These are phyloP conservation scores for Phytophthora syringae DNA, from an alignment of 352 stramenopile species.

Conservation along the genomic window DNA sequence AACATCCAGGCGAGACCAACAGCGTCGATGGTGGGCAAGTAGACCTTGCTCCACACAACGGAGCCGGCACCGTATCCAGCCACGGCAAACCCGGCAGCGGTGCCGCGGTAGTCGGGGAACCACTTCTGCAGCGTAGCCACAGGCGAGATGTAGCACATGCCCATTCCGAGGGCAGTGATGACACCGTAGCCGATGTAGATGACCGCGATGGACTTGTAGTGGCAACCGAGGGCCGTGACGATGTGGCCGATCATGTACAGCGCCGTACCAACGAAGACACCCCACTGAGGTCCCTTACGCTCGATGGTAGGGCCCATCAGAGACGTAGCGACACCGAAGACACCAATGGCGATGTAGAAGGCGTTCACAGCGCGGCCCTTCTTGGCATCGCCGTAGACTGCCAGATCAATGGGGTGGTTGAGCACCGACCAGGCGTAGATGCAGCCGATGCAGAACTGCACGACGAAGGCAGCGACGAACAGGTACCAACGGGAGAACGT, in stretches of 20 bases:
- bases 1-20: constrained; percentile 55
- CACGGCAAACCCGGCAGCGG: constrained; percentile 67
- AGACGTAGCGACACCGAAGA: constrained; percentile 66
- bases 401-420: constrained; percentile 67
- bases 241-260: constrained; percentile 62
- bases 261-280: constrained; percentile 50
- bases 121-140: constrained; percentile 75
- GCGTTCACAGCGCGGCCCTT: constrained; percentile 69
- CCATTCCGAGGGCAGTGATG: constrained; percentile 64
- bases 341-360: constrained; percentile 73
- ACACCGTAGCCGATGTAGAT: constrained; percentile 78
- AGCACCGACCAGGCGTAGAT: constrained; percentile 82
- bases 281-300: constrained; percentile 52
- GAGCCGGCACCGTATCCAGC: constrained; percentile 65
- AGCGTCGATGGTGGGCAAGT: constrained; percentile 53
- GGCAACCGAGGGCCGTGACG: constrained; percentile 55
- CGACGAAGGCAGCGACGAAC: constrained; percentile 64
- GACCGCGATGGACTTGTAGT: constrained; percentile 56
- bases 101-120: constrained; percentile 79
- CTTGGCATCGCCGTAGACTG: constrained; percentile 55
- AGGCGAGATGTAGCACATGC: constrained; percentile 73
- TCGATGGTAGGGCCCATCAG: constrained; percentile 68
- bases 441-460: constrained; percentile 74
- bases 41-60: constrained; percentile 70
- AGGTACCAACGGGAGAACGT: constrained; percentile 59